Evolutionary conservation across 345 rosid species (phyloP), one percentile per base, ranked within the genome.

Genomic region (Pugionium dolabratum): DNA sequence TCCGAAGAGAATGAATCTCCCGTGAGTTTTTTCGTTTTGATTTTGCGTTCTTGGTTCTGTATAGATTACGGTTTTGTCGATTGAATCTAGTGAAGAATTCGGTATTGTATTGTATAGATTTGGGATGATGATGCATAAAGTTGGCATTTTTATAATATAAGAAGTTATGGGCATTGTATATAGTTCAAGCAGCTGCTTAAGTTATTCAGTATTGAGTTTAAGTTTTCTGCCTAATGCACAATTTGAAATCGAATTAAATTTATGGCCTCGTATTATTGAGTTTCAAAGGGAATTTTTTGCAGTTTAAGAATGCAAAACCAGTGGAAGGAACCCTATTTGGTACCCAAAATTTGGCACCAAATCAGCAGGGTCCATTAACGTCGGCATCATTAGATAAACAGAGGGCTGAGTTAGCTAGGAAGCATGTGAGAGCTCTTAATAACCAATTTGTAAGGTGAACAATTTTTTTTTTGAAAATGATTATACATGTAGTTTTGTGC

Each of bases 351-450:
- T 80, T 83, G 8, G 82, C 82, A 44, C 60, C 82, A 33, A 75
- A 86, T 55, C 86, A 86, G 25, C 82, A 70, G 66, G 78, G 69
- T 67, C 34, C 70, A 9, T 57, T 50, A 26, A 62, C 60, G 30
- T 41, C 76, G 2, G 73, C 77, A 1, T 51, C 71, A 1, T 75
- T 90, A 64, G 95, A 88, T 74, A 62, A 54, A 39, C 76, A 78
- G 65, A 77, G 83, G 4, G 96, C 97, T 36, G 87, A 85, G 79
- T 75, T 79, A 73, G 85, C 97, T 60, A 78, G 64, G 46, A 91
- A 83, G 78, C 95, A 90, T 76, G 97, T 90, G 79, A 79, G 90
- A 74, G 92, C 97, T 79, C 95, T 90, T 72, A 94, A 94, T 79
- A 73, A 80, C 63, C 99, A 94, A 72, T 94, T 88, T 69, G 92